Percentiles rank a stretch among this genome's conserved stretches.
Conservation (phyloP, 2,329 filamentous ascomycete species). For the Fusarium temperatum region DNA sequence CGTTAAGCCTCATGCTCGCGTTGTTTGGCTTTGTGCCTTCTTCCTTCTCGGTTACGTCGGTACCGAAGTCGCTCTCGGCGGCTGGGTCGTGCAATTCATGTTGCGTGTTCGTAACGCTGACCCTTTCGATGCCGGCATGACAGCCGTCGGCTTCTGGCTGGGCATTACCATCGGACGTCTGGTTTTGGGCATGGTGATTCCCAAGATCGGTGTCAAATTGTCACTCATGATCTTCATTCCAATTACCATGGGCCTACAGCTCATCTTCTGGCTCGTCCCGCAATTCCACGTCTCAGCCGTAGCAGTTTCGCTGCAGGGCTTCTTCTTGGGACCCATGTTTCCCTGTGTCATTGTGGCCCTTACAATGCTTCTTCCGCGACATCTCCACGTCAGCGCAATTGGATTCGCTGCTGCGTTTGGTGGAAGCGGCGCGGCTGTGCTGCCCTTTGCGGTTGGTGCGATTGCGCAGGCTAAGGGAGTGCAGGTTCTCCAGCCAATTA, state of each 20-base stretch:
- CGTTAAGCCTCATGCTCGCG: conserved; percentile 53
- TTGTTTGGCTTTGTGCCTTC: conserved; percentile 74
- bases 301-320: conserved; percentile 75
- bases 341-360: conserved; percentile 75
- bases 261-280: conserved; percentile 85
- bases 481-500: conserved; percentile 64
- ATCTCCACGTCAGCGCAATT: conserved; percentile 78
- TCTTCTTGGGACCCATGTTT: conserved; percentile 82
- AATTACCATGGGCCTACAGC: conserved; percentile 69
- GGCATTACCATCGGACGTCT: conserved; percentile 76
- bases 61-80: conserved; percentile 78
- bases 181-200: conserved; percentile 40
- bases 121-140: conserved; percentile 76
- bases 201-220: conserved; percentile 73
- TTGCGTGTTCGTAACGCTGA: conserved; percentile 73
- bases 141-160: conserved; percentile 82
- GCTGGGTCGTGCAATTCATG: conserved; percentile 90
- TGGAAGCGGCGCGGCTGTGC: conserved; percentile 71
- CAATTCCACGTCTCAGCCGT: conserved; percentile 79
- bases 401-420: conserved; percentile 82
- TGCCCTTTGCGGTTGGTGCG: conserved; percentile 73
- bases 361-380: conserved; percentile 73
- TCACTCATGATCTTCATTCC: conserved; percentile 70
- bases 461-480: conserved; percentile 68
- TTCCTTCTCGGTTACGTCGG: conserved; percentile 83